Conservation (phyloP, 805 yeast species). For the Isabelozyma heimii region DNA sequence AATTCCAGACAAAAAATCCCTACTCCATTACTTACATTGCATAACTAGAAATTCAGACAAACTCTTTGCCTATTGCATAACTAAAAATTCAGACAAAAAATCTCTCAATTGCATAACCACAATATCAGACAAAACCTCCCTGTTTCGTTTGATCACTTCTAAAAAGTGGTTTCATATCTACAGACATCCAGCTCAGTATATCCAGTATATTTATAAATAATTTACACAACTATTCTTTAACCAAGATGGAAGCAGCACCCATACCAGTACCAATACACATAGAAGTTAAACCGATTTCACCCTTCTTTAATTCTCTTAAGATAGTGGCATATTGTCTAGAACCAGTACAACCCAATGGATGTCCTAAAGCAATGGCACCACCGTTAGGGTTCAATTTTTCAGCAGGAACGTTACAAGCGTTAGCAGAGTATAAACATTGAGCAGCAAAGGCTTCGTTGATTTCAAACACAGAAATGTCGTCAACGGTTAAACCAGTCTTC, state of each 20-base stretch:
- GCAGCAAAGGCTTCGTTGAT: slow-evolving; percentile 97
- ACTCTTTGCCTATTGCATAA: too few species aligned
- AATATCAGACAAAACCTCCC: too few species aligned
- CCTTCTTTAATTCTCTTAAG: slow-evolving; percentile 71
- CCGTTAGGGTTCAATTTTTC: slow-evolving; percentile 79
- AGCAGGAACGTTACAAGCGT: slow-evolving; percentile 60
- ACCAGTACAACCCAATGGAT: slow-evolving; percentile 68
- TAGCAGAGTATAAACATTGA: slow-evolving; percentile 78
- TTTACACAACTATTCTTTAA: slow-evolving; percentile 57
- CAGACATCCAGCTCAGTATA: background rate
- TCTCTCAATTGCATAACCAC: too few species aligned
- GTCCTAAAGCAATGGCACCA: slow-evolving; percentile 96
- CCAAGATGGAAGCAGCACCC: slow-evolving; percentile 92
- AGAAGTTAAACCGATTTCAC: slow-evolving; percentile 85
- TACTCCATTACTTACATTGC: too few species aligned
- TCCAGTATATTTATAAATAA: background rate
- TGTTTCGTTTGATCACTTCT: too few species aligned
- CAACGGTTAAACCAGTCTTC: slow-evolving; percentile 54
- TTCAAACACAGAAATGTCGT: slow-evolving; percentile 76
- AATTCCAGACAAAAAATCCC: too few species aligned
- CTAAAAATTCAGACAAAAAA: too few species aligned
- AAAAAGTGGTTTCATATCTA: background rate
- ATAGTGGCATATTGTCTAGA: slow-evolving; percentile 92
- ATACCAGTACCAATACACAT: slow-evolving; percentile 99
- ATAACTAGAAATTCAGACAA: too few species aligned